Conservation (phyloP, 257 asterid species). For the Solanum lignicaule region DNA sequence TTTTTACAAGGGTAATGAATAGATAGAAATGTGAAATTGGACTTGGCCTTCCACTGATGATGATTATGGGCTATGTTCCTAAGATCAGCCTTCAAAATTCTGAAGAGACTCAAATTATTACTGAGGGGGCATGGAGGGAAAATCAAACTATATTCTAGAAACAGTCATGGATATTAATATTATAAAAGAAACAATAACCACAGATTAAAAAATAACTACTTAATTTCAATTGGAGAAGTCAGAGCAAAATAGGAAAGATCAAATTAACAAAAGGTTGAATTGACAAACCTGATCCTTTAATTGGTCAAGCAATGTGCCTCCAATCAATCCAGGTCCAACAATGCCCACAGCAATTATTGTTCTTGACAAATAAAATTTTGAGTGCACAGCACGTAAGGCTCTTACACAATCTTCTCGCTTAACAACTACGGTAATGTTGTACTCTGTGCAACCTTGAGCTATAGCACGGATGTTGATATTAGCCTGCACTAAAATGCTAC, state of each 20-base stretch:
- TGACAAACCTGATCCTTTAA: conserved; percentile 78
- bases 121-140: background rate
- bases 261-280: background rate
- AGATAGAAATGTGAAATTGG: background rate
- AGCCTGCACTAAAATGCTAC: conserved; percentile 53
- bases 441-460: conserved; percentile 99
- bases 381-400: conserved; percentile 97
- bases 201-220: background rate
- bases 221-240: background rate
- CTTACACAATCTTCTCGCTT: conserved; percentile 88
- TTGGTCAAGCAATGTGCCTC: conserved; percentile 91
- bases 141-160: background rate
- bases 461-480: conserved; percentile 93
- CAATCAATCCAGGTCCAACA: conserved; percentile 96
- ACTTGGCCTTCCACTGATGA: background rate
- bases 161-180: background rate
- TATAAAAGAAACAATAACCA: background rate
- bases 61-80: background rate
- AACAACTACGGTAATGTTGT: conserved; percentile 84
- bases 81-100: background rate
- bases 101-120: background rate
- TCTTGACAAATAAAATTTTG: conserved; percentile 87
- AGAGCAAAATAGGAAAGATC: background rate
- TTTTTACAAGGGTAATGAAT: background rate
- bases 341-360: conserved; percentile 94